Base-by-base conservation (phyloP, 2,329 filamentous ascomycete genomes). In the Alternaria sp. region DNA sequence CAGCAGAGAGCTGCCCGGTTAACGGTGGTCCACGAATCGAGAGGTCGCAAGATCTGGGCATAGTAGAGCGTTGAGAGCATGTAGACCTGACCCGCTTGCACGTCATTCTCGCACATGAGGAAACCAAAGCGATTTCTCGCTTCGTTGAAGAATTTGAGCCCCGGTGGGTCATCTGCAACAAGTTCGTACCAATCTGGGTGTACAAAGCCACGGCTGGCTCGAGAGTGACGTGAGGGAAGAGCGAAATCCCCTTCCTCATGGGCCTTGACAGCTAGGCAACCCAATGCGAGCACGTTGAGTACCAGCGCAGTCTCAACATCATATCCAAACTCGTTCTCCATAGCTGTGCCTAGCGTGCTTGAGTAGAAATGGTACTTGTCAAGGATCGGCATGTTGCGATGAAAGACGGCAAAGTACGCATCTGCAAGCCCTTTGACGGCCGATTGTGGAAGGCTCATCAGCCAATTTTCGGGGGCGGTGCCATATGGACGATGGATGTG, bases 1-100 rank as follows among this genome's bases (percentile, higher is more conserved):
- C 83, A 85, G 59, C 81, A 83, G 4, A 81, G 74, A 0, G 81
- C 81, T 5, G 83, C 83, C 39, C 83, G 80, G 55, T 82, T 82
- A 23, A 84, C 80, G 71, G 82, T 84, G 21, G 80, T 78, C 81
- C 83, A 85, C 4, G 82, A 82, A 60, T 85, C 83, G 61, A 84
- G 79, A 0, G 83, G 83, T 29, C 83, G 81, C 24, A 84, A 68
- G 0, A 82, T 80, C 60, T 85, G 83, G 7, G 78, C 81, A 61
- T 84, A 84, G 62, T 83, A 84, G 41, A 83, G 72, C 67, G 82
- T 83, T 4, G 79, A 81, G 4, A 85, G 72, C 58, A 85, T 77
- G 61, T 84, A 82, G 58, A 82, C 84, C 63, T 85, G 83, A 57
- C 81, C 84, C 33, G 80, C 80, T 63, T 82, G 81, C 4, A 85